Conservation (phyloP, 2,329 filamentous ascomycete species). For the Dactylellina haptotyla region DNA sequence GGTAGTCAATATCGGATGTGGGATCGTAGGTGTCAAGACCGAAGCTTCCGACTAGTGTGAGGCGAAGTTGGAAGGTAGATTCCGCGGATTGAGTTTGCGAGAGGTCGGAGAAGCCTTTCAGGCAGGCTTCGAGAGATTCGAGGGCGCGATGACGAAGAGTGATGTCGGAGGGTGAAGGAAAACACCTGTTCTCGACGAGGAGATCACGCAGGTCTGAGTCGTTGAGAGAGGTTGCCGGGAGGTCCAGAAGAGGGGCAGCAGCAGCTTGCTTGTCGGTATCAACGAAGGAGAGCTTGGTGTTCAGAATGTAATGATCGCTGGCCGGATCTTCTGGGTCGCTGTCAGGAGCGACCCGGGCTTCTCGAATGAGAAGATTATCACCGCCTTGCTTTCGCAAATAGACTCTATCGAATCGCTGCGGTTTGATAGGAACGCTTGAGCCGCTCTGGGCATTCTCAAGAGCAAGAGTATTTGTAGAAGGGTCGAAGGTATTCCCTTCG, state of each 20-base stretch:
- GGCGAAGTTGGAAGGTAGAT: slow-evolving; percentile 63
- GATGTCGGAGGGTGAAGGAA: slow-evolving; percentile 66
- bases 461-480: slow-evolving; percentile 68
- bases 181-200: slow-evolving; percentile 61
- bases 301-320: slow-evolving; percentile 71
- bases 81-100: slow-evolving; percentile 52
- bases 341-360: slow-evolving; percentile 11
- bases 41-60: slow-evolving; percentile 74
- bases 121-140: slow-evolving; percentile 62
- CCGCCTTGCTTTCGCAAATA: slow-evolving; percentile 64
- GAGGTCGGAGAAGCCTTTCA: slow-evolving; percentile 60
- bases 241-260: slow-evolving; percentile 30
- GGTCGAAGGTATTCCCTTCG: slow-evolving; percentile 74
- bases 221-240: slow-evolving; percentile 53
- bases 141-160: slow-evolving; percentile 64
- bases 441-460: slow-evolving; percentile 65
- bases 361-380: slow-evolving; percentile 46
- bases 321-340: slow-evolving; percentile 29
- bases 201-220: slow-evolving; percentile 61
- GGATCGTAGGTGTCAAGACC: slow-evolving; percentile 71
- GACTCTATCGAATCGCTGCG: slow-evolving; percentile 74
- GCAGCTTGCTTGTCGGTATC: slow-evolving; percentile 62
- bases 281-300: slow-evolving; percentile 57
- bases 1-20: slow-evolving; percentile 72
- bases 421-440: slow-evolving; percentile 64